Conservation (phyloP, 345 rosid species). For the Kandelia obovata region DNA sequence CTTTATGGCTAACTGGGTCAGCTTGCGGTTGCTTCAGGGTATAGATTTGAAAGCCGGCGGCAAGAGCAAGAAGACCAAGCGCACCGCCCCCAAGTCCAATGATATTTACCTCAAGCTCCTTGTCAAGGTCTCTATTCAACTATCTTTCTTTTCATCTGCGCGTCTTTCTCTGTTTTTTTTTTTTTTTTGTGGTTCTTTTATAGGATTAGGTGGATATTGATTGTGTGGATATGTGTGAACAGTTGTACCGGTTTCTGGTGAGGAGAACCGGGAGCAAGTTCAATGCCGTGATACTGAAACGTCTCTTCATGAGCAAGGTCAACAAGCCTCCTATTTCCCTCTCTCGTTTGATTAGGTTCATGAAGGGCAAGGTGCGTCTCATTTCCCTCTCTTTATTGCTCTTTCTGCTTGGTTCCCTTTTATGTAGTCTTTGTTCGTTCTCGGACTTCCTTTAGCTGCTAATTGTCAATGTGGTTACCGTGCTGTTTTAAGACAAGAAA, state of each 20-base stretch:
- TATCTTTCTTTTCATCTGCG: no score
- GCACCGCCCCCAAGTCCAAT: constrained; percentile 76
- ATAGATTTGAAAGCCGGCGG: constrained; percentile 88
- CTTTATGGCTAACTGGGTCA: background rate
- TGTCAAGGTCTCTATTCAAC: constrained; percentile 55
- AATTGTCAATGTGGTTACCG: background rate
- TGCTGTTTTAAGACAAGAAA: background rate
- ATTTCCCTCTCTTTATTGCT: background rate
- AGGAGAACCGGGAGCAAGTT: constrained; percentile 82
- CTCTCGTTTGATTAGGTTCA: constrained; percentile 56
- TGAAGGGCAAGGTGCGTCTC: constrained; percentile 56
- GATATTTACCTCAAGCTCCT: constrained; percentile 83
- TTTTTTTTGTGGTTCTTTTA: background rate
- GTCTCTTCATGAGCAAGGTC: constrained; percentile 83
- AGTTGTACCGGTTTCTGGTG: constrained; percentile 79
- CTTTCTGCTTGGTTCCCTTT: background rate
- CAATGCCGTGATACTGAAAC: constrained; percentile 77
- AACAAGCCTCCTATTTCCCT: constrained; percentile 85
- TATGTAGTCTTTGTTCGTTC: no score
- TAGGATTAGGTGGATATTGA: background rate
- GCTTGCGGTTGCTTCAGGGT: constrained; percentile 43
- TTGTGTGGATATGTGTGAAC: constrained; percentile 4
- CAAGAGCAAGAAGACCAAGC: constrained; percentile 78
- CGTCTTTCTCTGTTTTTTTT: no score
- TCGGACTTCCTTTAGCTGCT: no score